phyloP scores from a whole-genome alignment of 345 rosid genomes.

The Corchorus capsularis region DNA sequence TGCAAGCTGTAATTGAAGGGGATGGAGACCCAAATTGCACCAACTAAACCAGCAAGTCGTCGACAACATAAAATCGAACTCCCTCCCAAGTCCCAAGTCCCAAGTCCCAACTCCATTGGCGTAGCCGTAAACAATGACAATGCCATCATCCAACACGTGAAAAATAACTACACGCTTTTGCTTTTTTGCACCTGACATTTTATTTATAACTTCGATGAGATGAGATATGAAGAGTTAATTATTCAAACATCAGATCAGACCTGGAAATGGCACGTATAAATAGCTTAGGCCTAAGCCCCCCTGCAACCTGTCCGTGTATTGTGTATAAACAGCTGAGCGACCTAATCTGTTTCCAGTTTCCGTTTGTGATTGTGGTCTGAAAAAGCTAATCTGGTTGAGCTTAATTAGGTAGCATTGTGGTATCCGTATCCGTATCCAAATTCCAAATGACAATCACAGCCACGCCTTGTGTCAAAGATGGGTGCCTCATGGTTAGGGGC shows the following conservation, averaged over 20 bases:
- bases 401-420: not conserved
- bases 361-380: not conserved
- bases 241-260: not conserved
- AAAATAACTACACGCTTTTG: not conserved
- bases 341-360: not conserved
- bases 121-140: not conserved
- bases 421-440: not conserved
- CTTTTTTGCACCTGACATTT: not conserved
- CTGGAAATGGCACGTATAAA: not conserved
- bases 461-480: conserved; percentile 33
- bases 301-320: not conserved
- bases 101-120: not conserved
- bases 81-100: not conserved
- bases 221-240: not conserved
- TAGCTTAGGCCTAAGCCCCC: not conserved
- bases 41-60: too few species aligned
- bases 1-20: too few species aligned
- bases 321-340: too few species aligned
- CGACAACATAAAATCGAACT: too few species aligned
- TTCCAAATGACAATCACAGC: conserved; percentile 40
- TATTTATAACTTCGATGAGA: not conserved
- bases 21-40: too few species aligned
- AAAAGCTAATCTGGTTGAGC: not conserved
- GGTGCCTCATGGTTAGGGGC: conserved; percentile 48
- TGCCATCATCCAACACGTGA: not conserved